Evolutionary conservation across 306 rosid species (phyloP), one percentile per base, ranked within the genome.

Genomic region (Alnus glutinosa): DNA sequence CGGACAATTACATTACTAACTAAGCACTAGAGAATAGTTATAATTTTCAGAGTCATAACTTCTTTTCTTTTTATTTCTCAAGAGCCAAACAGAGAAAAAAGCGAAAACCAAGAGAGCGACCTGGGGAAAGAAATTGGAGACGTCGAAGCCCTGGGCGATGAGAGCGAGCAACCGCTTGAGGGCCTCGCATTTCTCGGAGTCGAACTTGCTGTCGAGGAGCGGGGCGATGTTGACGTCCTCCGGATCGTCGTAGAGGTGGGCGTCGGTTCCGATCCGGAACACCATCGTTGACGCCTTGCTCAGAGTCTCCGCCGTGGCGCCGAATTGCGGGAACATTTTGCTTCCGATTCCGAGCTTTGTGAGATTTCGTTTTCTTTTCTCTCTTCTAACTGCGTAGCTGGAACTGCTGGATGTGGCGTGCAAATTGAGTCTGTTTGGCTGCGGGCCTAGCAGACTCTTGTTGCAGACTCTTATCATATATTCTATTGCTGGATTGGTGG

Each of bases 221-320:
- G 94, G 89, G 44, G 89, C 90, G 75, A 96, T 96, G 85, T 73
- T 93, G 59, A 88, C 99, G 36, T 96, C 97, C 5, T 93, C 97
- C 34, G 99, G 99, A 34, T 96, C 99, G 85, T 96, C 98, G 93
- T 96, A 96, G 78, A 96, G 98, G 83, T 93, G 98, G 2, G 99
- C 98, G 78, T 96, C 99, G n/a, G 99, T 91, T 16, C 99, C 98
- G 90, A 96, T 93, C 79, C 98, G 93, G 84, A 91, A 90, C 84
- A 96, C 93, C 78, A 89, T 81, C 63, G 99, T 89, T 18, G 98
- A 96, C n/a, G 98, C 99, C 81, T 93, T 93, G 84, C 93, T 96
- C 83, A 93, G 88, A 54, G 96, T 87, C 39, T 93, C 98, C 73
- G 98, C 94, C 75, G 99, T 93, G 36, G 96, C 97, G 23, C 97